Base-by-base conservation (phyloP, 768 basidiomycete genomes). In the Gelatoporia subvermispora region DNA sequence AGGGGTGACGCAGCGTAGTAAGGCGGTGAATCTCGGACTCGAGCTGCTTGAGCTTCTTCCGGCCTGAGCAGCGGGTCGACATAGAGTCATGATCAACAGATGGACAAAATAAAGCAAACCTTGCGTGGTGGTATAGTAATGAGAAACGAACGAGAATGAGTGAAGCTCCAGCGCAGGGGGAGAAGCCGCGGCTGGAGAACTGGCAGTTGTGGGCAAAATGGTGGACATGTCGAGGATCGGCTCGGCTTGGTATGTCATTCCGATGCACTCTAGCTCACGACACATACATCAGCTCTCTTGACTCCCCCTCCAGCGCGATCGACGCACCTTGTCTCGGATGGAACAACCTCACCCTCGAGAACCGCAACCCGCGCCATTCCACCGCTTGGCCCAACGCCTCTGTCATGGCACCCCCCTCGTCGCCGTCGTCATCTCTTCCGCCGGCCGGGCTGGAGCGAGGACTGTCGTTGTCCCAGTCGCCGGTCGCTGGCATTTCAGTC, bases 181-280 rank as follows among this genome's bases (percentile, higher is more conserved):
- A n/a, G 68, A 69, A 49, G 75, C 68, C 15, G 77, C 68, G 52
- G 84, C 78, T 13, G n/a, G n/a, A n/a, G n/a, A n/a, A n/a, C n/a
- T n/a, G n/a, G n/a, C n/a, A n/a, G n/a, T n/a, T n/a, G n/a, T n/a
- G n/a, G n/a, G n/a, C n/a, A n/a, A n/a, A n/a, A n/a, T n/a, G n/a
- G n/a, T n/a, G 50, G 48, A 43, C 42, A 50, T 51, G 3, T 89
- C 85, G 58, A 80, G 80, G 15, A 91, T 65, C 8, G 89, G 88
- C 51, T 89, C 87, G 0, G 86, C 88, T 47, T 81, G 71, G 65
- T 85, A 90, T 0, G 78, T 70, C 9, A 76, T 81, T 1, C 85
- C 87, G 24, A 89, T 68, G 37, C 72, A 74, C 41, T 82, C 88
- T 83, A 52, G 4, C 20, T 48, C 47, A 43, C 35, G 8, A 40